Evolutionary conservation across 306 rosid species (phyloP), one percentile per base, ranked within the genome.

Genomic region (Notholithocarpus densiflorus): DNA sequence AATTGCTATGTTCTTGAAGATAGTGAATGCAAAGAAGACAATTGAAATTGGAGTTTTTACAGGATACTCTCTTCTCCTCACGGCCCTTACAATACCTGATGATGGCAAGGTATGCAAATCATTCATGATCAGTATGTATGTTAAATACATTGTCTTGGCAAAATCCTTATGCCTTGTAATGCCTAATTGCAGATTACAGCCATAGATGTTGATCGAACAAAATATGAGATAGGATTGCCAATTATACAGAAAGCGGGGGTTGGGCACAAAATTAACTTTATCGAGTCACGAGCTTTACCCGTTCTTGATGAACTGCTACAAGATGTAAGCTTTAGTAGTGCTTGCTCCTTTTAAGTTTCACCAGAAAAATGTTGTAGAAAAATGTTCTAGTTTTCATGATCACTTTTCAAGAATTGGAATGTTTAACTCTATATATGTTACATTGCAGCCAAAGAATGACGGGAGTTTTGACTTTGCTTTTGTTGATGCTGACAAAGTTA

Each of bases 1-100:
- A 19, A 51, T 89, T 10, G 77, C 82, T 53, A 51, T 90, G 87
- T 66, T 91, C 54, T 77, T 91, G 83, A 82, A 79, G 70, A 29
- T 91, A 10, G 27, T 86, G 43, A 80, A 86, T 79, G 88, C 92
- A 1, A 89, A 77, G 79, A 91, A 84, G 82, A 70, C 80, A 0
- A 74, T 80, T 48, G 85, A 81, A 73, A 48, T 81, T 45, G 88
- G 88, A 18, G 85, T 81, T 6, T 84, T 84, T 75, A 72, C 88
- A 0, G 88, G 88, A 60, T 84, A 84, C 72, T 81, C 85, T 60
- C 83, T 81, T 56, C 88, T 84, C 71, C 85, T 81, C 64, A 77
- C 85, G 15, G 88, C 83, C 31, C 88, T 84, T 5, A 7, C 64
- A n/a, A 57, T 57, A 9, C 64, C 64, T 9, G 64, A 57, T n/a